phyloP scores from a whole-genome alignment of 1,139 yeast genomes.

The Spencermartinsiella ligniputridi region DNA sequence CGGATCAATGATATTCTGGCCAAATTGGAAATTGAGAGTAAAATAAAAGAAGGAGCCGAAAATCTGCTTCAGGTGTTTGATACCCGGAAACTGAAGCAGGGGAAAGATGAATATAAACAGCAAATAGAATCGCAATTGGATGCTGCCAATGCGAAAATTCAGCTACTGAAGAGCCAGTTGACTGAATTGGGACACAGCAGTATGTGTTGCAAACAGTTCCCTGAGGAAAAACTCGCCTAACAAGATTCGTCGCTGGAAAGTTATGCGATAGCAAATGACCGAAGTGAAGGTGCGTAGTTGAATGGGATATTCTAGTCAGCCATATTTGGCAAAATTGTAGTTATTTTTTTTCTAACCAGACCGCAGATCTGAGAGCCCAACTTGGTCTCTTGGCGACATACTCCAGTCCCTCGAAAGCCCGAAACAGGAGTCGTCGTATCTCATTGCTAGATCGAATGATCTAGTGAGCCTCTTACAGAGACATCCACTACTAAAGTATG shows the following conservation, averaged over 20 bases:
- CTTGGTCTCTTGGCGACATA: slow-evolving; percentile 48
- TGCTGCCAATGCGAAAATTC: slow-evolving; percentile 36
- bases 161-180: slow-evolving; percentile 30
- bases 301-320: too few relatives aligned
- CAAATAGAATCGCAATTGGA: slow-evolving; percentile 37
- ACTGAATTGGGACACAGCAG: slow-evolving; percentile 26
- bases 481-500: slow-evolving; percentile 60
- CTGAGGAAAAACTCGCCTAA: not conserved
- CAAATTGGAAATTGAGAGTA: slow-evolving; percentile 37
- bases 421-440: slow-evolving; percentile 43
- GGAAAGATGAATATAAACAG: slow-evolving; percentile 26
- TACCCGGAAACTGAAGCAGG: slow-evolving; percentile 24
- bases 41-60: slow-evolving; percentile 40
- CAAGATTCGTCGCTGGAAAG: not conserved
- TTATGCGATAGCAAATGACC: not conserved
- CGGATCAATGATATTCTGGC: slow-evolving; percentile 31
- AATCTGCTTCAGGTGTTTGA: slow-evolving; percentile 35
- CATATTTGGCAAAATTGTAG: too few relatives aligned
- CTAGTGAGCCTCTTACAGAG: slow-evolving; percentile 53
- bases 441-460: slow-evolving; percentile 59
- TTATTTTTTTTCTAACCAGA: too few relatives aligned
- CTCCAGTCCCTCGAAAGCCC: slow-evolving; percentile 45
- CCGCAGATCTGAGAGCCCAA: slow-evolving; percentile 34
- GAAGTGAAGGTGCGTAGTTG: not conserved
- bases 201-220: not conserved